Evolutionary conservation across 805 yeast genomes (phyloP).

Genomic region (Lipomyces anomalus): DNA sequence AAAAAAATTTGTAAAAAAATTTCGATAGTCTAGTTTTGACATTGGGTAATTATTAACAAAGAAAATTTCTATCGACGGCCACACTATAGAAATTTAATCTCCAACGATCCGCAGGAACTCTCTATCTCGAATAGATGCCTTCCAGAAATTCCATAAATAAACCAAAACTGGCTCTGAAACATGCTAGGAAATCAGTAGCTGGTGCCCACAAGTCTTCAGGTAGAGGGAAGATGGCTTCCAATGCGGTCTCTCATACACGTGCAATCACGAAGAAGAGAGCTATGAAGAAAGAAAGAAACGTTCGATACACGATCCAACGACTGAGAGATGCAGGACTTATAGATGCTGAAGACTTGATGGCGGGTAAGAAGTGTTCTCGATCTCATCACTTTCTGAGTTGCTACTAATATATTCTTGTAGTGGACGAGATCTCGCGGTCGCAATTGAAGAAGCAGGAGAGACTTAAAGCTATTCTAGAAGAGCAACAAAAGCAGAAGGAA

Average conservation of each 20-base stretch:
- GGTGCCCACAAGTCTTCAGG: conserved; percentile 15
- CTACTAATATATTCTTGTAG: conserved; percentile 23
- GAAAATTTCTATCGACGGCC: no score
- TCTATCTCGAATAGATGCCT: no score
- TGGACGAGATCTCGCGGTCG: conserved; percentile 20
- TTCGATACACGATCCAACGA: conserved; percentile 60
- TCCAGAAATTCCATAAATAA: conserved; percentile 76
- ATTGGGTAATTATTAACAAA: no score
- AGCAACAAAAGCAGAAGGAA: conserved; percentile 31
- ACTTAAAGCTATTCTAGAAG: conserved; percentile 17
- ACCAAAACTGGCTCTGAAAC: conserved; percentile 55
- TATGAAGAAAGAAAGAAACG: conserved; percentile 72
- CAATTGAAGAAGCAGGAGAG: conserved; percentile 36
- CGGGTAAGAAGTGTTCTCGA: conserved; percentile 38
- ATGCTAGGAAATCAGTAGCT: conserved; percentile 39
- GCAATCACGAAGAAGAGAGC: conserved; percentile 71
- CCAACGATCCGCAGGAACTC: no score
- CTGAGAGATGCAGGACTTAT: conserved; percentile 1
- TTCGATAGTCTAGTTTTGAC: no score
- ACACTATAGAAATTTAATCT: no score
- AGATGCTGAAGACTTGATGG: conserved; percentile 37
- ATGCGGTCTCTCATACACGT: conserved; percentile 23
- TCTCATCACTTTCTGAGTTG: neutral
- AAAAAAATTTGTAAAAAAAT: no score
- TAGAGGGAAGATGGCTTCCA: conserved; percentile 20